A percentile compares a stretch with the other conserved stretches of the same genome.
phyloP scores from a whole-genome alignment of 148 eudicot species.

The Fagopyrum homotropicum region DNA sequence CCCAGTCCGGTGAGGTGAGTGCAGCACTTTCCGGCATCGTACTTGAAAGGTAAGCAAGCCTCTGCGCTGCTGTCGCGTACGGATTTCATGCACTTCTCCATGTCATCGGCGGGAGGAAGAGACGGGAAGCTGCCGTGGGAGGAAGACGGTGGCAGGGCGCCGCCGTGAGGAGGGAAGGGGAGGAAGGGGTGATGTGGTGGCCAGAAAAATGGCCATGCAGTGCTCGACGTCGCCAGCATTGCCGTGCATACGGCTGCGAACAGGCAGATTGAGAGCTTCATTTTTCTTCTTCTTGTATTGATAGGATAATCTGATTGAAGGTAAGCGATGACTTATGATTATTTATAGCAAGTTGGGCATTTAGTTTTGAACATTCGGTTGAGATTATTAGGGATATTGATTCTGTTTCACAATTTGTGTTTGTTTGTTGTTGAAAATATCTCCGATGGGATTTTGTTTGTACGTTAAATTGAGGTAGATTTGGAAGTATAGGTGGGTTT shows the following conservation, averaged over 20 bases:
- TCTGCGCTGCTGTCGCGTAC: neutral
- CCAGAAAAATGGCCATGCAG: neutral
- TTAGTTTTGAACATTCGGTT: too few species aligned
- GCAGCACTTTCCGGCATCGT: neutral
- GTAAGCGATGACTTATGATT: too few species aligned
- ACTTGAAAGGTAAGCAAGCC: neutral
- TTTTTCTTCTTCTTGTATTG: neutral
- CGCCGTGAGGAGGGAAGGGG: neutral
- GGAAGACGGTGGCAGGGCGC: neutral
- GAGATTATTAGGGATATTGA: too few species aligned
- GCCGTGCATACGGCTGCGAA: neutral
- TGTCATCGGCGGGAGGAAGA: neutral
- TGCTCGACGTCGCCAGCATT: neutral
- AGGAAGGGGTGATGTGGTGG: neutral
- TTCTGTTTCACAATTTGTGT: too few species aligned
- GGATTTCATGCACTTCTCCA: neutral
- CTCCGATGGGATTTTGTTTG: too few species aligned
- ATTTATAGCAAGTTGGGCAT: too few species aligned
- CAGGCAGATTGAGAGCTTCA: neutral
- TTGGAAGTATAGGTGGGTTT: too few species aligned
- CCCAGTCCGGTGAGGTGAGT: neutral
- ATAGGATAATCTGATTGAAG: too few species aligned
- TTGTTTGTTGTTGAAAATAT: too few species aligned
- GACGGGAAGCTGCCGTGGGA: neutral
- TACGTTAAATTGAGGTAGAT: too few species aligned